phyloP scores from a whole-genome alignment of 345 rosid genomes.

The Firmiana major region DNA sequence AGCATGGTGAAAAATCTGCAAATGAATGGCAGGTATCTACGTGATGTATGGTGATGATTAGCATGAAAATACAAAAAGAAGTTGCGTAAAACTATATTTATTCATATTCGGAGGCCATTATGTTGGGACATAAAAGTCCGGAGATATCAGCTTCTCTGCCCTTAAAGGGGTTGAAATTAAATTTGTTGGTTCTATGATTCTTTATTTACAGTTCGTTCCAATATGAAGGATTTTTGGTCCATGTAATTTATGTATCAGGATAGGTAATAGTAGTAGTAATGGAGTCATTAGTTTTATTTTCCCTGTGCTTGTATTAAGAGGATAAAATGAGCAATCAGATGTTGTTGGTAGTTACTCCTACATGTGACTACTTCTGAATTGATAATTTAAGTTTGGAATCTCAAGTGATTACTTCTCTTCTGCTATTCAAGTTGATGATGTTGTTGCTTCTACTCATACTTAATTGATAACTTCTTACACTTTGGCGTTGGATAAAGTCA shows the following conservation, averaged over 20 bases:
- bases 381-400: no score
- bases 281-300: no score
- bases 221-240: background rate
- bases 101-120: background rate
- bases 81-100: background rate
- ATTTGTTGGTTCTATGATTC: conserved; percentile 17
- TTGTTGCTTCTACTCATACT: no score
- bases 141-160: background rate
- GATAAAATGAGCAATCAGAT: no score
- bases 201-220: background rate
- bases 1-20: conserved; percentile 87
- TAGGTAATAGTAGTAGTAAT: no score
- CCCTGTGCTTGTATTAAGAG: no score
- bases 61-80: background rate
- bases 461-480: no score
- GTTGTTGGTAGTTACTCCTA: no score
- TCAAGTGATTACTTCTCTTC: no score
- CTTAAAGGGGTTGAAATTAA: background rate
- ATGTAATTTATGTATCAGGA: background rate
- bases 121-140: background rate
- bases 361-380: no score
- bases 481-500: no score
- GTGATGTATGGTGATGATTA: conserved; percentile 77
- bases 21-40: conserved; percentile 79
- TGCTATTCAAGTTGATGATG: no score